Evolutionary conservation across 2,329 filamentous ascomycete species (phyloP), one percentile per base, ranked within the genome.

Genomic region (Aspergillus sp.): DNA sequence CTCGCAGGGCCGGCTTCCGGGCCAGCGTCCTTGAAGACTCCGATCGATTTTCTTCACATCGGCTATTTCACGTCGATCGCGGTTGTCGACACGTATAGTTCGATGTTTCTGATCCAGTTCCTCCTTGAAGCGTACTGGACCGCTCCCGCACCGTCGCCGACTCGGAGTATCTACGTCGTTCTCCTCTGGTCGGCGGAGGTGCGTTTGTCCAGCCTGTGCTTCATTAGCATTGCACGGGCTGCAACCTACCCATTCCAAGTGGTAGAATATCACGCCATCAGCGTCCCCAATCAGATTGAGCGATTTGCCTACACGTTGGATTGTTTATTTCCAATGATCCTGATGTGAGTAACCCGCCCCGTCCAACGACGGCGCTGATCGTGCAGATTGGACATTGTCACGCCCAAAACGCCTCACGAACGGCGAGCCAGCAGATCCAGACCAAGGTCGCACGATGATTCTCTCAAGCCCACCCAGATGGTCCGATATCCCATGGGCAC

Each of bases 211-310:
- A 50, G 47, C 32, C 38, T 54, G 17, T 54, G 52, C 14, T 50
- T 54, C n/a, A 54, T 54, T 21, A 47, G 52, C n/a, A 54, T 54
- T 31, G 50, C 52, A 6, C 52, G 52, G 34, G 52, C 52, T 4
- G 47, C 47, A 13, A 50, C 52, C n/a, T 54, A 50, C 20, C 50
- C 52, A 2, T 50, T 23, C 19, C 52, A 54, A 47, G 25, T 44
- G 5, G 47, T 48, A 9, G 45, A 36, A 11, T 47, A 54, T 13
- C 46, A 43, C 13, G 52, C 52, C 17, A 47, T 45, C 17, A 50
- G 44, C 5, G 21, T 50, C 13, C 38, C 47, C 10, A 45, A 47
- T n/a, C 52, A 54, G 42, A 32, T 54, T 23, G 52, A 54, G 10
- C 47, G 52, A 14, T 54, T 54, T 34, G 44, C 44, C 14, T 54